A percentile compares a stretch with the other conserved stretches of the same genome.
Evolutionary conservation across 2,329 filamentous ascomycete species (phyloP).

Genomic region (Aspergillus bombycis): DNA sequence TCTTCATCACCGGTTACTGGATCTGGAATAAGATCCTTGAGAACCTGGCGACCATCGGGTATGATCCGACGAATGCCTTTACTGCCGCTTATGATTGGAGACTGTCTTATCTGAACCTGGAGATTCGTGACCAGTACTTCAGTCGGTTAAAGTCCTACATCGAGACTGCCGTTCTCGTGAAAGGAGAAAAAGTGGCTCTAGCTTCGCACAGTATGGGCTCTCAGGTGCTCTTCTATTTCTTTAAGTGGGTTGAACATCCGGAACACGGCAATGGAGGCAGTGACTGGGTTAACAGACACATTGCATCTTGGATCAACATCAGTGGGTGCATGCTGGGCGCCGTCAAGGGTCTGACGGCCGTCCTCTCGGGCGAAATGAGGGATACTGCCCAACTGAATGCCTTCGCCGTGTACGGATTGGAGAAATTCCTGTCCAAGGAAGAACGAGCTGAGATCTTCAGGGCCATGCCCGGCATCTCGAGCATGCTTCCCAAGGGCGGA

Average conservation of each 20-base stretch:
- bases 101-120: slow-evolving; percentile 84
- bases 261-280: slow-evolving; percentile 79
- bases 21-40: slow-evolving; percentile 99
- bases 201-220: slow-evolving; percentile 97
- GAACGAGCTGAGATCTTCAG: slow-evolving; percentile 93
- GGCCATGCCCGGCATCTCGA: slow-evolving; percentile 94
- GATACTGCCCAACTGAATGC: slow-evolving; percentile 96
- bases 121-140: slow-evolving; percentile 91
- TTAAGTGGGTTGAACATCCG: slow-evolving; percentile 79
- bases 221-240: slow-evolving; percentile 82
- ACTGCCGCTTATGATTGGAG: slow-evolving; percentile 86
- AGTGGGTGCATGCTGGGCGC: slow-evolving; percentile 97
- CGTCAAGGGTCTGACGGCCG: slow-evolving; percentile 84
- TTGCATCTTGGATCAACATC: slow-evolving; percentile 98
- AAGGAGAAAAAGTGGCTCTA: slow-evolving; percentile 78
- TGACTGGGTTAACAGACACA: slow-evolving; percentile 84
- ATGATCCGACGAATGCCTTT: slow-evolving; percentile 78
- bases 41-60: slow-evolving; percentile 92
- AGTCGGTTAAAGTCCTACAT: slow-evolving; percentile 87
- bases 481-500: slow-evolving; percentile 94
- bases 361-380: slow-evolving; percentile 96
- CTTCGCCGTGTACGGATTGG: slow-evolving; percentile 93
- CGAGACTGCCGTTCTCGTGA: slow-evolving; percentile 75
- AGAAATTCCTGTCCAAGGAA: slow-evolving; percentile 89
- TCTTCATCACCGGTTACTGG: slow-evolving; percentile 83